Percentiles rank a stretch among this genome's conserved stretches.
Conservation (phyloP, 768 basidiomycete genomes). For the Collybiopsis confluens region DNA sequence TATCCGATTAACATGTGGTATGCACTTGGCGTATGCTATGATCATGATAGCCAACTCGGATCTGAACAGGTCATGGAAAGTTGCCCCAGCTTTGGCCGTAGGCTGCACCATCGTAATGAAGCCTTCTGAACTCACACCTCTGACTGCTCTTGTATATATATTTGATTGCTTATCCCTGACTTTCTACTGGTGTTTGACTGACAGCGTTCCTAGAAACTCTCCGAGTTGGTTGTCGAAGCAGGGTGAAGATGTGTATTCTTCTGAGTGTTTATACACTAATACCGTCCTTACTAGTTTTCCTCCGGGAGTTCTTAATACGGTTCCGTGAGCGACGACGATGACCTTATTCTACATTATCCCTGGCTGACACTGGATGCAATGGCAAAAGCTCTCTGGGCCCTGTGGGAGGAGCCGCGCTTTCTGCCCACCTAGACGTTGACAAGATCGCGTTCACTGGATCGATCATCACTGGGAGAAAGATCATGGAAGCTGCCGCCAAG, state of each 20-base stretch:
- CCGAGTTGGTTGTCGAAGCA: slow-evolving; percentile 77
- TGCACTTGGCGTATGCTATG: slow-evolving; percentile 11
- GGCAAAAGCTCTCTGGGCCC: slow-evolving; percentile 71
- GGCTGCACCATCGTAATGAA: slow-evolving; percentile 97
- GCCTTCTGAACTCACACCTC: slow-evolving; percentile 82
- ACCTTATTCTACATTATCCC: too few relatives aligned
- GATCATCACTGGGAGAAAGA: slow-evolving; percentile 81
- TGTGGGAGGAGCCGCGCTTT: slow-evolving; percentile 81
- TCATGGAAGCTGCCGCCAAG: slow-evolving; percentile 89
- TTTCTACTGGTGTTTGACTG: slow-evolving; percentile 6
- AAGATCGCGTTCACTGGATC: slow-evolving; percentile 97
- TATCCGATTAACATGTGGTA: slow-evolving; percentile 88
- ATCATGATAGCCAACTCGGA: background rate
- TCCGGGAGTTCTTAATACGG: slow-evolving; percentile 84
- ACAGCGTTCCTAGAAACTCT: slow-evolving; percentile 58
- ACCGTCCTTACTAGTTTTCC: slow-evolving; percentile 68
- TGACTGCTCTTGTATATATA: slow-evolving; percentile 68
- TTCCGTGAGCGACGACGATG: slow-evolving; percentile 34
- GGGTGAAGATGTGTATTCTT: slow-evolving; percentile 44
- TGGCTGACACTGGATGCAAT: too few relatives aligned
- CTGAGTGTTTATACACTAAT: background rate
- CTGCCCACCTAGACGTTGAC: slow-evolving; percentile 81
- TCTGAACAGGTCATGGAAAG: slow-evolving; percentile 73
- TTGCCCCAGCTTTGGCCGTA: slow-evolving; percentile 86
- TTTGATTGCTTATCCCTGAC: background rate